phyloP scores from a whole-genome alignment of 371 early-diverging fungal species.

The Quaeritorhiza haematococci region DNA sequence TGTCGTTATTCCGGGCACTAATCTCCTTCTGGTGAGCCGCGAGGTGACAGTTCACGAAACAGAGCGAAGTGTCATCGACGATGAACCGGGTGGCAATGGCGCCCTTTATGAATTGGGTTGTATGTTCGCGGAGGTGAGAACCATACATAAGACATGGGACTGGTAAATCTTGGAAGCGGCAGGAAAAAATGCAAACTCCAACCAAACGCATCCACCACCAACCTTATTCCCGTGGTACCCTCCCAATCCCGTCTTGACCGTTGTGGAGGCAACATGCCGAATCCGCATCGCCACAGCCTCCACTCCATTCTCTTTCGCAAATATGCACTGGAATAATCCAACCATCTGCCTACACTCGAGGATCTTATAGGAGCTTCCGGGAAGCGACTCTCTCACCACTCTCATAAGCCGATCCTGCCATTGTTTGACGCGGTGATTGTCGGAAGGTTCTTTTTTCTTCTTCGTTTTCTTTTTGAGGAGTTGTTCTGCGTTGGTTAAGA shows the following conservation, averaged over 20 bases:
- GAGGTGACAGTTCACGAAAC: slow-evolving; percentile 81
- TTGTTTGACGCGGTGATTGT: slow-evolving; percentile 25
- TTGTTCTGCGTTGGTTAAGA: slow-evolving; percentile 36
- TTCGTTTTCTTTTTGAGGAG: slow-evolving; percentile 55
- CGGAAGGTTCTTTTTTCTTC: slow-evolving; percentile 4
- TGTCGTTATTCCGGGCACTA: slow-evolving; percentile 69
- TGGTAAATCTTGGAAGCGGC: background rate
- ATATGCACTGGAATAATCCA: slow-evolving; percentile 72
- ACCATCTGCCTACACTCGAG: slow-evolving; percentile 68
- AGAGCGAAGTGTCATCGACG: slow-evolving; percentile 70
- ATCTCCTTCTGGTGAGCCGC: slow-evolving; percentile 77
- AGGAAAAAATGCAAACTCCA: background rate
- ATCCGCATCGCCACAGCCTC: slow-evolving; percentile 12
- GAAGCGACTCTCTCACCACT: slow-evolving; percentile 25
- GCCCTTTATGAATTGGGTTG: slow-evolving; percentile 44
- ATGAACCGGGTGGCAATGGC: slow-evolving; percentile 72
- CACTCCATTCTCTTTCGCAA: slow-evolving; percentile 43
- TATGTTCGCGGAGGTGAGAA: background rate
- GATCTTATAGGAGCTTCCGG: slow-evolving; percentile 49
- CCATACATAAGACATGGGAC: background rate
- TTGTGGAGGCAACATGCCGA: slow-evolving; percentile 11
- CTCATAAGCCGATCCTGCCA: slow-evolving; percentile 68
- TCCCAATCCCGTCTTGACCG: slow-evolving; percentile 75
- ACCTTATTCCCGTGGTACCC: slow-evolving; percentile 89
- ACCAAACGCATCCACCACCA: background rate